A percentile compares a stretch with the other conserved stretches of the same genome.
These are phyloP conservation scores for Debaryomycetaceae sp. DNA, from an alignment of 1,139 yeast species.

Conservation along the genomic window DNA sequence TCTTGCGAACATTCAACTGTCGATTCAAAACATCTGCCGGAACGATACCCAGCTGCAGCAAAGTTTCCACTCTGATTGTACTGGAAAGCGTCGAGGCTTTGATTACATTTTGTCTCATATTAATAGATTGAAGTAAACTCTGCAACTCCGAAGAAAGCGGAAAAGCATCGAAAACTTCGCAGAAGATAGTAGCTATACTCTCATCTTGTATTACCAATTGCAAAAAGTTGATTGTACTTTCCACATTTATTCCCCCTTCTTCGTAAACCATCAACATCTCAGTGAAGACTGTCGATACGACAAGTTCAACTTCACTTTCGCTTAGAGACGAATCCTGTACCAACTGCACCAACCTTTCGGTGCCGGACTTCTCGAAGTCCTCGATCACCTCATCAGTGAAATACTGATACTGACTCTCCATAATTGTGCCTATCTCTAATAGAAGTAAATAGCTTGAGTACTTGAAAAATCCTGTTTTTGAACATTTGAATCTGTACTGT, in stretches of 20 bases:
- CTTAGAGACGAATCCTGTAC: constrained; percentile 21
- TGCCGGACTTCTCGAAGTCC: constrained; percentile 28
- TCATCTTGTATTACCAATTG: constrained; percentile 30
- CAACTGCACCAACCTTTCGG: constrained; percentile 26
- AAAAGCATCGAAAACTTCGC: constrained; percentile 45
- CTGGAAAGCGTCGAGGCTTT: constrained; percentile 36
- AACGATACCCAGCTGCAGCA: constrained; percentile 37
- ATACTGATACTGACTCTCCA: constrained; percentile 13
- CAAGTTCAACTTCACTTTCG: constrained; percentile 14
- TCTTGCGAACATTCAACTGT: constrained; percentile 41
- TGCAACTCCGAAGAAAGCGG: constrained; percentile 30
- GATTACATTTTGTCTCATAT: constrained; percentile 26
- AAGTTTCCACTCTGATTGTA: constrained; percentile 32
- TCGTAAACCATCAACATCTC: constrained; percentile 34
- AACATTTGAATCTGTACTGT: background rate
- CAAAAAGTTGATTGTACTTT: constrained; percentile 25
- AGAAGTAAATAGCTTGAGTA: background rate
- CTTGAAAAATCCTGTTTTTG: constrained; percentile 2
- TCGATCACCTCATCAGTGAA: constrained; percentile 27
- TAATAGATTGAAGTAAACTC: constrained; percentile 24
- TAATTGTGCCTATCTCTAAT: background rate
- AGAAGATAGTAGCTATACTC: constrained; percentile 34
- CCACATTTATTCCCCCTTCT: constrained; percentile 21
- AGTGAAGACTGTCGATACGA: constrained; percentile 26
- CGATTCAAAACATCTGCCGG: constrained; percentile 36